Conservation (phyloP, 495 filamentous ascomycete genomes). For the Penicillium malachiteum region DNA sequence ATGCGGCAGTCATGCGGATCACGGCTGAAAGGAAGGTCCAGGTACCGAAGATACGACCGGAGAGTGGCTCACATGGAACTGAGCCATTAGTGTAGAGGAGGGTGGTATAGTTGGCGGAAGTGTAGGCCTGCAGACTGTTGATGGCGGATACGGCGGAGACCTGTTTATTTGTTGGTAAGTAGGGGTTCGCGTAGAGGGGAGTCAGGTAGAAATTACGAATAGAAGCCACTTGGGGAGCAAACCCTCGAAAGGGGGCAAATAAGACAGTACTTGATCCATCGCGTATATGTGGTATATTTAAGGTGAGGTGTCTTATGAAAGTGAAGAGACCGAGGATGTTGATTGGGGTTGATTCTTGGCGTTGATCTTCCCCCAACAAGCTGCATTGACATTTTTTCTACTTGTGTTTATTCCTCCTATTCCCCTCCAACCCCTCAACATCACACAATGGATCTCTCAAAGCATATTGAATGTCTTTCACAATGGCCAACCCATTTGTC, state of each 20-base stretch:
- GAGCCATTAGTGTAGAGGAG: constrained; percentile 67
- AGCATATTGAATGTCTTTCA: constrained; percentile 34
- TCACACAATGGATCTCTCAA: constrained; percentile 39
- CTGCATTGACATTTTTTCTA: constrained; percentile 5
- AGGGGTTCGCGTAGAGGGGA: background rate
- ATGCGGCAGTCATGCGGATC: constrained; percentile 80
- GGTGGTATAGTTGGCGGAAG: constrained; percentile 67
- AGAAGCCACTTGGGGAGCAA: constrained; percentile 67
- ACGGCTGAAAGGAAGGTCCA: constrained; percentile 80
- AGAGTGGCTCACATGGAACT: constrained; percentile 57
- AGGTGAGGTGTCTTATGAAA: constrained; percentile 5
- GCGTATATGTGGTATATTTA: background rate
- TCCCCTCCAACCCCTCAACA: constrained; percentile 5
- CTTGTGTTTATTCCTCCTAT: constrained; percentile 20
- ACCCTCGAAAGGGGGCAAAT: constrained; percentile 57
- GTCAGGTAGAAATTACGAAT: constrained; percentile 44
- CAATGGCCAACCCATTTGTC: constrained; percentile 37
- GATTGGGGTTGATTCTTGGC: constrained; percentile 24
- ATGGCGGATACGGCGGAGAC: constrained; percentile 72
- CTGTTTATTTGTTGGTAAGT: constrained; percentile 37
- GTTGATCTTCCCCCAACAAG: constrained; percentile 28
- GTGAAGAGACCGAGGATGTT: constrained; percentile 25
- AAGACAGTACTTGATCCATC: constrained; percentile 36
- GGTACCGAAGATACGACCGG: constrained; percentile 83
- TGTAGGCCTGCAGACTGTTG: constrained; percentile 81